Base-by-base conservation (phyloP, 2,329 filamentous ascomycete species). In the Aspergillus pseudoviridinutans region DNA sequence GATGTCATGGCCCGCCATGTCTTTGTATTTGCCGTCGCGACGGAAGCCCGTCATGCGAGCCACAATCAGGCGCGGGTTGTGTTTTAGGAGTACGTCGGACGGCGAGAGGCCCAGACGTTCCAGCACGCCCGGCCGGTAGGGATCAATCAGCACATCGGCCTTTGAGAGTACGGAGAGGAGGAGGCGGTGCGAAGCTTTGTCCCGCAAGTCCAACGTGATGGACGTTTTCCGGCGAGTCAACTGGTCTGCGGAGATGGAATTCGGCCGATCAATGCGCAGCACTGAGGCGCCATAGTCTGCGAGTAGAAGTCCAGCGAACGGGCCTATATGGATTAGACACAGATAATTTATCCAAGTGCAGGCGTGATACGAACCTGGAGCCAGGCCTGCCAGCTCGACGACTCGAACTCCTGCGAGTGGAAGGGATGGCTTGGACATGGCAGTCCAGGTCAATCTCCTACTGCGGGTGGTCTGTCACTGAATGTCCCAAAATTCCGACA, bases 1-100 rank as follows among this genome's bases (percentile, higher is more conserved):
- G 73, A 97, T 96, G 72, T 97, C 92, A 71, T 97, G 92, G 49
- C 92, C 92, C 0, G 92, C 92, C 92, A 96, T 97, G 67, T 83
- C 77, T 50, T 84, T 84, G 76, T 96, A 97, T 66, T 86, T 87
- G 0, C 92, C 93, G 75, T 95, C 91, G 42, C 92, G 82, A 12
- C 93, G 82, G 74, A 97, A 97, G 0, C 93, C 93, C 2, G 92
- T 94, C 84, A 97, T 88, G 44, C 93, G 87, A 7, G 84, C 91
- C 56, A 96, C 86, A 54, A 97, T 85, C 2, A 97, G 78, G 0
- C 87, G 80, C 10, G 87, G 88, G 73, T 97, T 96, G 20, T 83
- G 70, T 25, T 76, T 78, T 28, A 86, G 77, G 7, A 97, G 80
- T 1, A 84, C 82, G 0, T 83, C 81, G 7, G 80, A 74, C 0